Base-by-base conservation (phyloP, 139 green algal species). In the Chlamydomonas sp. region DNA sequence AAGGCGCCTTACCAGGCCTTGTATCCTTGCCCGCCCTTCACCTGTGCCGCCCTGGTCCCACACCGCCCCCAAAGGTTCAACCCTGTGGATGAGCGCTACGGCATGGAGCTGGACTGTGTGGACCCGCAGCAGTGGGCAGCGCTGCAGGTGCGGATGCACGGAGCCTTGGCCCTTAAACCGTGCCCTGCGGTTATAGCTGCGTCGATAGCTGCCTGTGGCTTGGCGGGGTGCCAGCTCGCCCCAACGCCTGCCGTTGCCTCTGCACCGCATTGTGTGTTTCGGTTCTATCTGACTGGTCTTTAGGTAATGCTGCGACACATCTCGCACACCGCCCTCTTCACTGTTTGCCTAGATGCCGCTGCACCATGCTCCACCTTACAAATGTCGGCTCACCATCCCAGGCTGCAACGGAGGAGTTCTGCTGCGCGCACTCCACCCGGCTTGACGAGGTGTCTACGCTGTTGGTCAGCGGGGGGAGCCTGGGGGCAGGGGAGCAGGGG, bases 61-160 rank as follows among this genome's bases (percentile, higher is more conserved):
- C 66, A 18, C 66, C 60, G 59, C 60, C 60, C 60, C 73, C 66
- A 2, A 89, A 94, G 95, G 61, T 97, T 97, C 90, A 93, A 93
- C 86, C 91, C 95, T 3, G 66, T 90, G 58, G 95, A 98, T 74
- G 78, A 89, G 58, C 90, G 96, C 18, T 98, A 94, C 88, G 83
- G 77, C 31, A 97, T 98, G 90, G 93, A 95, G 78, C 93, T 98
- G 77, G 96, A 98, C 81, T 92, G 96, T 78, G 93, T 96, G 2
- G 90, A 96, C 78, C 94, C 96, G 5, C 89, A 86, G n/a, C 79
- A 90, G 80, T 97, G 94, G 94, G 90, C 83, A 31, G 78, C 78
- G 62, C 67, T 84, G 78, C 77, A 80, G 77, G 85, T 78, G 62
- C 14, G 72, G 31, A 58, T 63, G 80, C 31, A 49, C 3, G 58